Conservation (phyloP, 441 rosid genomes). For the Gossypium armourianum region DNA sequence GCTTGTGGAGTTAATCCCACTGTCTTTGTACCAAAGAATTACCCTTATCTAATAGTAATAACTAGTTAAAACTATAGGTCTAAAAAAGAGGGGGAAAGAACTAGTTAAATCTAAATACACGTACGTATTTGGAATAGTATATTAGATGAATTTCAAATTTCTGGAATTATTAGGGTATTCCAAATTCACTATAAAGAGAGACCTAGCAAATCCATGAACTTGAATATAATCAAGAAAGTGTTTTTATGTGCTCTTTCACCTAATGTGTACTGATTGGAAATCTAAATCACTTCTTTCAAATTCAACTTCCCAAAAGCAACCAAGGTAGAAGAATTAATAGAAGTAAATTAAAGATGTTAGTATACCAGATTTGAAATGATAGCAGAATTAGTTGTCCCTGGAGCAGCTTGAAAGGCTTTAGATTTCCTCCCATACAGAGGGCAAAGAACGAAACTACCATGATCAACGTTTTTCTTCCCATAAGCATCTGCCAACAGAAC, state of each 20-base stretch:
- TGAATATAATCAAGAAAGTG: neutral
- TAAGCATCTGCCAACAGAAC: constrained; percentile 64
- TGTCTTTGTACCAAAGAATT: neutral
- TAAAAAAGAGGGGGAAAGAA: neutral
- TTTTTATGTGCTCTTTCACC: neutral
- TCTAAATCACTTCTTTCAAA: neutral
- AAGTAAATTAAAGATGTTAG: constrained; percentile 16
- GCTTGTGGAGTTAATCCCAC: neutral
- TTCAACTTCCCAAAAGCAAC: neutral
- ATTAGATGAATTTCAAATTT: neutral
- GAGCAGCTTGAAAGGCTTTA: constrained; percentile 95
- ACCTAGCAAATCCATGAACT: neutral
- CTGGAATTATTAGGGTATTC: neutral
- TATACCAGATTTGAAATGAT: constrained; percentile 71
- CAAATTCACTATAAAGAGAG: constrained; percentile 2
- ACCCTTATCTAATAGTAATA: neutral
- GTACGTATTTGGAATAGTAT: neutral
- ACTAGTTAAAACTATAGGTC: neutral
- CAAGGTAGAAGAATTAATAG: neutral
- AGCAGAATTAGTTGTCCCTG: constrained; percentile 80
- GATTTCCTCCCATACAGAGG: constrained; percentile 93
- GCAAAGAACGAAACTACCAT: constrained; percentile 76
- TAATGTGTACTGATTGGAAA: neutral
- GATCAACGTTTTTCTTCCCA: constrained; percentile 51
- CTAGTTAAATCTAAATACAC: neutral